Evolutionary conservation across 805 yeast species (phyloP).

Genomic region (Kuraishia cidri): DNA sequence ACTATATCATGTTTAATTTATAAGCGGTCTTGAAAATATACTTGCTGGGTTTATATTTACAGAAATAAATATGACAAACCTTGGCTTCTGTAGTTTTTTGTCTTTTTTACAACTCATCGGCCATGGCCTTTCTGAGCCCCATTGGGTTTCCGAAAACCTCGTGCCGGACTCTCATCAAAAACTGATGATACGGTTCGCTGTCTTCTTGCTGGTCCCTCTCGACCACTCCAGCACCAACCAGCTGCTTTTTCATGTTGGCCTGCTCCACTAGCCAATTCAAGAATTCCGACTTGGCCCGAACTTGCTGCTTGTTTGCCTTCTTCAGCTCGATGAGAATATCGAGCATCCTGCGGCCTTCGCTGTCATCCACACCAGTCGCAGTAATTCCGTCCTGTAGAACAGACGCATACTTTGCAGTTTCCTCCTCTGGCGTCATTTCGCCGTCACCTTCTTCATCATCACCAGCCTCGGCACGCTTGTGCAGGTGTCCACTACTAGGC

Average conservation of each 20-base stretch:
- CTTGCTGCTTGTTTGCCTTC: slow-evolving; percentile 16
- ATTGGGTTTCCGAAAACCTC: slow-evolving; percentile 69
- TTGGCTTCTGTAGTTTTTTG: too few relatives aligned
- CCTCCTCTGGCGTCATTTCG: neutral
- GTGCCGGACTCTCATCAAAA: slow-evolving; percentile 7
- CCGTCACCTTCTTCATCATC: neutral
- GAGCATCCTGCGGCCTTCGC: slow-evolving; percentile 24
- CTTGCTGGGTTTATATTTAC: neutral
- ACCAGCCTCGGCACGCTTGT: slow-evolving; percentile 5
- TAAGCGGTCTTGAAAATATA: neutral
- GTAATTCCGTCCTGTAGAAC: slow-evolving; percentile 5
- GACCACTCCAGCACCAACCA: slow-evolving; percentile 10
- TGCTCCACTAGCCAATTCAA: slow-evolving; percentile 56
- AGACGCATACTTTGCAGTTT: neutral
- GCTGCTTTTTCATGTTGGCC: slow-evolving; percentile 19
- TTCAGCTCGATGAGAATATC: slow-evolving; percentile 23
- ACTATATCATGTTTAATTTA: neutral
- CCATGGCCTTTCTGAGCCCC: slow-evolving; percentile 53
- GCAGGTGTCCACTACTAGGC: neutral
- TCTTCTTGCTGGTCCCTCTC: slow-evolving; percentile 20
- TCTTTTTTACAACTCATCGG: slow-evolving; percentile 33
- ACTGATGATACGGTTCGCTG: slow-evolving; percentile 15
- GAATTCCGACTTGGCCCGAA: slow-evolving; percentile 32
- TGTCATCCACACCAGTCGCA: slow-evolving; percentile 5
- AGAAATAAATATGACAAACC: too few relatives aligned